Percentiles rank a stretch among this genome's conserved stretches.
Evolutionary conservation across 495 filamentous ascomycete genomes (phyloP).

Genomic region (Sphaerosporella brunnea): DNA sequence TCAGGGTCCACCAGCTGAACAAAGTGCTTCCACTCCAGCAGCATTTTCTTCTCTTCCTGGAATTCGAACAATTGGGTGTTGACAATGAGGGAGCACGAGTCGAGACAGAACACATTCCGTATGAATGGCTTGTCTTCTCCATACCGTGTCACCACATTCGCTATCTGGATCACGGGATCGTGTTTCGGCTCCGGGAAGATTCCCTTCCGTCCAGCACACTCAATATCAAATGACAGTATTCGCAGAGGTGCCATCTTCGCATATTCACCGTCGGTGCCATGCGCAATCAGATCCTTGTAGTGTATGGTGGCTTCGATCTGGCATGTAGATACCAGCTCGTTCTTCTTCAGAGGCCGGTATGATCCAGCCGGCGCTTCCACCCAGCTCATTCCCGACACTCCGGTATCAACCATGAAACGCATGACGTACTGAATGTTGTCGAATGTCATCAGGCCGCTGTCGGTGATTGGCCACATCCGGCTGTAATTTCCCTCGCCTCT

Average conservation of each 20-base stretch:
- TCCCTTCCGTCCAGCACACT: slow-evolving; percentile 92
- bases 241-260: slow-evolving; percentile 94
- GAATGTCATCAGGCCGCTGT: slow-evolving; percentile 62
- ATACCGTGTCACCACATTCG: slow-evolving; percentile 89
- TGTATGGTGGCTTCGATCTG: slow-evolving; percentile 81
- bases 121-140: slow-evolving; percentile 92
- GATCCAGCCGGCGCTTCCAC: slow-evolving; percentile 61
- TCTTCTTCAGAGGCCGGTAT: slow-evolving; percentile 45
- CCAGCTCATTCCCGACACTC: slow-evolving; percentile 94
- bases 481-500: slow-evolving; percentile 68
- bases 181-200: slow-evolving; percentile 84
- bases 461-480: slow-evolving; percentile 59
- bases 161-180: slow-evolving; percentile 96
- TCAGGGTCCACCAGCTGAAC: slow-evolving; percentile 84
- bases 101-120: slow-evolving; percentile 86
- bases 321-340: slow-evolving; percentile 65
- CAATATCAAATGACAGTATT: slow-evolving; percentile 92
- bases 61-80: slow-evolving; percentile 85
- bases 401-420: slow-evolving; percentile 93
- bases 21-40: slow-evolving; percentile 76
- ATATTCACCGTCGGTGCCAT: slow-evolving; percentile 86
- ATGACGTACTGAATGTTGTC: slow-evolving; percentile 90
- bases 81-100: slow-evolving; percentile 78
- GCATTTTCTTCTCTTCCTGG: slow-evolving; percentile 63
- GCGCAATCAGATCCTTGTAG: slow-evolving; percentile 68